Conservation (phyloP, 352 stramenopile genomes). For the Albugo laibachii region DNA sequence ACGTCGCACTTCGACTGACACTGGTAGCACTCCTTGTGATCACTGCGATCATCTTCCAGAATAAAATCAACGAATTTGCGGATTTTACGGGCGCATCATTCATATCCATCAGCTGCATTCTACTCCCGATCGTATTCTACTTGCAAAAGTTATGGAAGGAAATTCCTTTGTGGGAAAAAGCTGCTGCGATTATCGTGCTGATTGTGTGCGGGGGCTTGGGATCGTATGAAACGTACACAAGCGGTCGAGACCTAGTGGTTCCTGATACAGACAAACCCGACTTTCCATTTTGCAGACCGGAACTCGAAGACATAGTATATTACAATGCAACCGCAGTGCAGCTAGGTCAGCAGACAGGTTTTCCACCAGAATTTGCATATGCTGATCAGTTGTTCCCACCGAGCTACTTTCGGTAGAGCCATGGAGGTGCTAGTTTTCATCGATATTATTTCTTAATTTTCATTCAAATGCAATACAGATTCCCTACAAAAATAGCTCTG, state of each 20-base stretch:
- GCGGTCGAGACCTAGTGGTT: slow-evolving; percentile 28
- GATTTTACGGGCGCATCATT: slow-evolving; percentile 23
- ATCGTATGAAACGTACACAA: slow-evolving; percentile 5
- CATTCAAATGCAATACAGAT: too few relatives aligned
- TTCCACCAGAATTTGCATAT: too few relatives aligned
- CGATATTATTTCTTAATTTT: too few relatives aligned
- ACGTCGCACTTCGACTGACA: slow-evolving; percentile 14
- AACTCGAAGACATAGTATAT: slow-evolving; percentile 19
- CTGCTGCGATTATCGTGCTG: slow-evolving; percentile 3
- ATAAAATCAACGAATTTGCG: slow-evolving; percentile 20
- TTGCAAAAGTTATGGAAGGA: slow-evolving; percentile 14
- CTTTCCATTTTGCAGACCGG: slow-evolving; percentile 47
- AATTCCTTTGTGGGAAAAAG: slow-evolving; percentile 6
- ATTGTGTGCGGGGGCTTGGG: slow-evolving; percentile 3
- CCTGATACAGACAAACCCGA: slow-evolving; percentile 39
- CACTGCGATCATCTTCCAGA: slow-evolving; percentile 17
- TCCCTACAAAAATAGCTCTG: too few relatives aligned
- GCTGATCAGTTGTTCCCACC: too few relatives aligned
- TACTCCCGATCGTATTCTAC: slow-evolving; percentile 21
- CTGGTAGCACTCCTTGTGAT: slow-evolving; percentile 18
- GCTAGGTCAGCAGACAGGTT: not conserved
- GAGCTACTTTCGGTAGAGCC: too few relatives aligned
- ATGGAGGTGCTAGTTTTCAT: too few relatives aligned
- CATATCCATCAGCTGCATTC: slow-evolving; percentile 23
- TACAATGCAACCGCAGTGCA: slow-evolving; percentile 29